Percentiles rank a stretch among this genome's conserved stretches.
phyloP scores from a whole-genome alignment of 1,284 basidiomycete genomes.

The Ceratobasidium sp. region DNA sequence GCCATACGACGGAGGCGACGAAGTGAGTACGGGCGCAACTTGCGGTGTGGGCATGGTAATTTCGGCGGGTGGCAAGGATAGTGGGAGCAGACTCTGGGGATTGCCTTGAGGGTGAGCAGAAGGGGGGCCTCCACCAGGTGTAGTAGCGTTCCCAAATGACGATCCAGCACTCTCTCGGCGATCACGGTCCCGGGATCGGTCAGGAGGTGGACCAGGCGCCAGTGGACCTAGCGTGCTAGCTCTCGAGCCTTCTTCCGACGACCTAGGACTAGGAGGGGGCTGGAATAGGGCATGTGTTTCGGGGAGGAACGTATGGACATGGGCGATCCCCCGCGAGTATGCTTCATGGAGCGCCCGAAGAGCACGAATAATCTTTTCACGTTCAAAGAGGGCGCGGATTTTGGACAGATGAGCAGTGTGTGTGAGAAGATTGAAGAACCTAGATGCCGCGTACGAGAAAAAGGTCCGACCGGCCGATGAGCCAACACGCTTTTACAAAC shows the following conservation, averaged over 20 bases:
- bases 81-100: slow-evolving; percentile 21
- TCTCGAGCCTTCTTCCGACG: slow-evolving; percentile 13
- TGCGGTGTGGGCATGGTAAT: slow-evolving; percentile 29
- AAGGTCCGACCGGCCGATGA: background rate
- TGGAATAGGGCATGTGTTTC: slow-evolving; percentile 5
- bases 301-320: slow-evolving; percentile 7
- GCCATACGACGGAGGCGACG: slow-evolving; percentile 12
- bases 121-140: slow-evolving; percentile 12
- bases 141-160: slow-evolving; percentile 28
- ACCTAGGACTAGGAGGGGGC: slow-evolving; percentile 1
- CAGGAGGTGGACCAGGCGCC: background rate
- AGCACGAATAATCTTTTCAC: slow-evolving; percentile 32
- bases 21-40: background rate
- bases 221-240: slow-evolving; percentile 24
- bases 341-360: slow-evolving; percentile 27
- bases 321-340: slow-evolving; percentile 30
- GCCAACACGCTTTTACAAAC: too few relatives aligned
- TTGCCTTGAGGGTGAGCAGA: slow-evolving; percentile 11
- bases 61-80: slow-evolving; percentile 24
- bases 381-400: slow-evolving; percentile 24
- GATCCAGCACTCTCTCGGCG: slow-evolving; percentile 21
- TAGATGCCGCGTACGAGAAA: too few relatives aligned
- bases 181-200: background rate
- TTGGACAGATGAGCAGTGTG: slow-evolving; percentile 34
- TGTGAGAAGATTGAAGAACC: slow-evolving; percentile 36